Evolutionary conservation across 768 basidiomycete genomes (phyloP).

Genomic region (Lentinus tigrinus): DNA sequence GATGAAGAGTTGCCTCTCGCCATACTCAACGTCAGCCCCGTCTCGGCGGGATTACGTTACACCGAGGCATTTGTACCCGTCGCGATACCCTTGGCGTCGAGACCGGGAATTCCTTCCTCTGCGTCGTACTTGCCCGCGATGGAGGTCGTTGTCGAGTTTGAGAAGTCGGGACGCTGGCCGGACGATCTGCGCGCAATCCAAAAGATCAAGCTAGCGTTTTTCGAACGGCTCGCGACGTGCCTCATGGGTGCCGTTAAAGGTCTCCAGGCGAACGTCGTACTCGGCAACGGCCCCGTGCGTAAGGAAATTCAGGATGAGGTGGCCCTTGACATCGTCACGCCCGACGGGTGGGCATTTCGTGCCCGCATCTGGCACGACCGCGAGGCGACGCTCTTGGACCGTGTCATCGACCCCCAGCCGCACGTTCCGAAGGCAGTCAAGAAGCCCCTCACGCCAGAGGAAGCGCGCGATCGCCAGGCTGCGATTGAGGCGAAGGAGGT

Average conservation of each 20-base stretch:
- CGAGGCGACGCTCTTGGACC: slow-evolving; percentile 76
- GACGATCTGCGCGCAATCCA: slow-evolving; percentile 92
- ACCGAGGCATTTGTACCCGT: slow-evolving; percentile 82
- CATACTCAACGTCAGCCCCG: slow-evolving; percentile 72
- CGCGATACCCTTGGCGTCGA: slow-evolving; percentile 56
- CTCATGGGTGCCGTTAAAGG: slow-evolving; percentile 55
- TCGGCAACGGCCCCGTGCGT: slow-evolving; percentile 45
- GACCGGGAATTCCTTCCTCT: slow-evolving; percentile 50
- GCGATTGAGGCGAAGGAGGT: slow-evolving; percentile 57
- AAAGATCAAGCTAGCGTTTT: slow-evolving; percentile 90
- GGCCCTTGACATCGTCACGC: slow-evolving; percentile 72
- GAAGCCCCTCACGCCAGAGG: slow-evolving; percentile 10
- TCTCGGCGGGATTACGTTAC: slow-evolving; percentile 76
- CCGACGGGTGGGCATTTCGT: slow-evolving; percentile 85
- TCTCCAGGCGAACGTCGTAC: slow-evolving; percentile 56
- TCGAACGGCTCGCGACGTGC: slow-evolving; percentile 72
- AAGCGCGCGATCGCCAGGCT: slow-evolving; percentile 49
- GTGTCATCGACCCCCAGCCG: slow-evolving; percentile 51
- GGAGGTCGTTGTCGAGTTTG: slow-evolving; percentile 82
- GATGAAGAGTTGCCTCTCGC: slow-evolving; percentile 74
- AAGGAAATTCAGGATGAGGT: slow-evolving; percentile 68
- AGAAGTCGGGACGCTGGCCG: slow-evolving; percentile 91
- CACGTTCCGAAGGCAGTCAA: slow-evolving; percentile 27
- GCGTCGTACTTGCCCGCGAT: slow-evolving; percentile 70
- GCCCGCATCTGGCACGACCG: slow-evolving; percentile 85